Evolutionary conservation across 768 basidiomycete species (phyloP).

Genomic region (Pleurotus citrinopileatus): DNA sequence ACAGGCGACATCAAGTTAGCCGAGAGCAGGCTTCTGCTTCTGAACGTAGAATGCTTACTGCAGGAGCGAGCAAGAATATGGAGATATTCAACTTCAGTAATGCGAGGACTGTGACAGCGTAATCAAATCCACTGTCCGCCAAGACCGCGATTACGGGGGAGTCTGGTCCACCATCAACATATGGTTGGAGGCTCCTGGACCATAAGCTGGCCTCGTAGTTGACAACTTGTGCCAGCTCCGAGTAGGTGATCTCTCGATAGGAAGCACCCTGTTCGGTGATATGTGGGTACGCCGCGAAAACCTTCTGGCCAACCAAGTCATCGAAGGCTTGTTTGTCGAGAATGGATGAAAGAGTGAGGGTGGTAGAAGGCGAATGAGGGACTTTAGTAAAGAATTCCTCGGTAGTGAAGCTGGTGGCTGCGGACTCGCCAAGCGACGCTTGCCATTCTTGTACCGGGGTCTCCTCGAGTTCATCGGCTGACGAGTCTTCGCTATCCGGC

Average conservation of each 20-base stretch:
- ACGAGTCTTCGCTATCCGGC: neutral
- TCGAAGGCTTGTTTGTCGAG: conserved; percentile 13
- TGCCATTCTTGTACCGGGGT: neutral
- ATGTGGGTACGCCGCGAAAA: conserved; percentile 13
- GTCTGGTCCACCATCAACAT: neutral
- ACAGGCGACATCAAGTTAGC: neutral
- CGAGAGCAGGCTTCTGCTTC: no score
- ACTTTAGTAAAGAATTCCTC: neutral
- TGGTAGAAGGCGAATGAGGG: conserved; percentile 5
- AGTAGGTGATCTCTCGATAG: conserved; percentile 12
- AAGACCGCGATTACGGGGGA: conserved; percentile 11
- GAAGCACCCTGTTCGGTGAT: neutral
- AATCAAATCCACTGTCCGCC: conserved; percentile 11
- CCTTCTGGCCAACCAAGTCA: conserved; percentile 5
- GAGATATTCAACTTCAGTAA: conserved; percentile 10
- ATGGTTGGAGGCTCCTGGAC: neutral
- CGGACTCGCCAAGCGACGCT: neutral
- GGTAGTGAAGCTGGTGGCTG: neutral
- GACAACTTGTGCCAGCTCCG: conserved; percentile 8
- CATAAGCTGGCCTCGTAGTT: conserved; percentile 1
- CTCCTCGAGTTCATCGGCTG: neutral
- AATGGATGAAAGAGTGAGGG: conserved; percentile 10
- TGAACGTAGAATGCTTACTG: neutral
- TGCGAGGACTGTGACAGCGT: conserved; percentile 11
- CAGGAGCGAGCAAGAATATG: conserved; percentile 10